These are phyloP conservation scores for Daldinia eschscholtzii DNA, from an alignment of 2,329 filamentous ascomycete species.

Conservation along the genomic window DNA sequence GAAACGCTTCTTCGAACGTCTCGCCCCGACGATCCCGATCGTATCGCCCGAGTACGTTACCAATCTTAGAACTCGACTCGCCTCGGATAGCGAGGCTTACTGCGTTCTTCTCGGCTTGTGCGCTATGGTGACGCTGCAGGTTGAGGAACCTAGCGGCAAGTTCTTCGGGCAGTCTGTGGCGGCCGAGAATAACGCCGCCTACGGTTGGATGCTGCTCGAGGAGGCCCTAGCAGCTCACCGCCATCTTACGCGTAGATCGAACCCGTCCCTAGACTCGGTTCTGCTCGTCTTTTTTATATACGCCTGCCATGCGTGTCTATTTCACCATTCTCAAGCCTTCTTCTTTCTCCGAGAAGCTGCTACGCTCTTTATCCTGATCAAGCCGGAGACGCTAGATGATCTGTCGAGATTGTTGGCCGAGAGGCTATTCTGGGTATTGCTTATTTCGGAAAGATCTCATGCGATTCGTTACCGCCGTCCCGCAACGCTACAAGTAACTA, in stretches of 20 bases:
- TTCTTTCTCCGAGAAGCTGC: slow-evolving; percentile 60
- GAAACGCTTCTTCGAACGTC: slow-evolving; percentile 56
- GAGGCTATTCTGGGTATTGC: slow-evolving; percentile 60
- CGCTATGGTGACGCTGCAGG: slow-evolving; percentile 58
- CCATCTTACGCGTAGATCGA: slow-evolving; percentile 51
- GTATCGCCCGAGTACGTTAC: slow-evolving; percentile 56
- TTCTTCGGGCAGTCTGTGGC: slow-evolving; percentile 52
- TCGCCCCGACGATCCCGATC: slow-evolving; percentile 60
- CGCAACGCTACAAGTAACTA: slow-evolving; percentile 59
- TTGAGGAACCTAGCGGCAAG: slow-evolving; percentile 54
- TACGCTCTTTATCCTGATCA: slow-evolving; percentile 56
- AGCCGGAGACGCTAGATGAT: slow-evolving; percentile 48
- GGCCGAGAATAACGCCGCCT: slow-evolving; percentile 54
- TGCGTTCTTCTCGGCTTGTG: slow-evolving; percentile 57
- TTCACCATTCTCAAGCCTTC: slow-evolving; percentile 61
- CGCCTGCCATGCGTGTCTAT: slow-evolving; percentile 58
- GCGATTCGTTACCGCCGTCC: slow-evolving; percentile 60
- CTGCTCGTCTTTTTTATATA: slow-evolving; percentile 61
- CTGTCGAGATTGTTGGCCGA: slow-evolving; percentile 49
- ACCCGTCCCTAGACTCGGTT: slow-evolving; percentile 56
- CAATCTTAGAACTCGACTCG: slow-evolving; percentile 47
- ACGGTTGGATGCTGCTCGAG: slow-evolving; percentile 57
- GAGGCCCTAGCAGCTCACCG: slow-evolving; percentile 54
- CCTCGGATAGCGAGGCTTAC: slow-evolving; percentile 53
- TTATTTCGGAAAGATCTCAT: slow-evolving; percentile 60